Evolutionary conservation across 139 green algal genomes (phyloP).

Genomic region (Pleodorina starrii): DNA sequence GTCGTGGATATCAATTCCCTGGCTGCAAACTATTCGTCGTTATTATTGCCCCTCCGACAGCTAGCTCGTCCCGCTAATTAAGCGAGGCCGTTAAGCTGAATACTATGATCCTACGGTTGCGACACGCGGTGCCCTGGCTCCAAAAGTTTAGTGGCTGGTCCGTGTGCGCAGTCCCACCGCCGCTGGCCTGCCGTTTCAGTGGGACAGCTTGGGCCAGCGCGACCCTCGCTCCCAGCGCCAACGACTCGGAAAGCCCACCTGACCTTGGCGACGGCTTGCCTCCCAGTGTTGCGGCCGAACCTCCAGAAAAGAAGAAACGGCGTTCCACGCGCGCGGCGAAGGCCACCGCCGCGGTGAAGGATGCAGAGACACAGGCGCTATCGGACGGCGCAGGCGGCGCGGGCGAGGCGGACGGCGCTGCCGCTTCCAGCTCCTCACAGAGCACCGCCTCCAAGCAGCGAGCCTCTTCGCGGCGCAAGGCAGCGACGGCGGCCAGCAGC

Average conservation of each 20-base stretch:
- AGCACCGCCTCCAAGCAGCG: neutral
- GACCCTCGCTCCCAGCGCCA: neutral
- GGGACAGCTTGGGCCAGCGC: neutral
- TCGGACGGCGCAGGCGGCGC: neutral
- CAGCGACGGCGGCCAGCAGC: neutral
- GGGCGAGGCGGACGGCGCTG: neutral
- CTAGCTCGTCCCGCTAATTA: neutral
- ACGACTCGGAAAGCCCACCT: neutral
- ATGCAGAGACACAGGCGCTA: neutral
- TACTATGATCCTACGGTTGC: constrained; percentile 11
- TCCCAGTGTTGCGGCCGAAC: neutral
- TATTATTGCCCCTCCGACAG: neutral
- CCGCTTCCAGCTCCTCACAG: neutral
- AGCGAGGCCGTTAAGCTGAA: neutral
- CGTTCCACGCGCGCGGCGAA: neutral
- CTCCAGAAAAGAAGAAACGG: neutral
- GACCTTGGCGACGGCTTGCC: neutral
- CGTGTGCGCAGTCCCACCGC: neutral
- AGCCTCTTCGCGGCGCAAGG: neutral
- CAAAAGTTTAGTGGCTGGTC: neutral
- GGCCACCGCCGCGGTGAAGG: neutral
- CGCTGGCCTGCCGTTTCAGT: neutral
- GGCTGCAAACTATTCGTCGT: too few relatives aligned
- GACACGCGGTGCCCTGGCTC: constrained; percentile 16
- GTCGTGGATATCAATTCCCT: too few relatives aligned